phyloP scores from a whole-genome alignment of 768 basidiomycete species.

The Suillus decipiens region DNA sequence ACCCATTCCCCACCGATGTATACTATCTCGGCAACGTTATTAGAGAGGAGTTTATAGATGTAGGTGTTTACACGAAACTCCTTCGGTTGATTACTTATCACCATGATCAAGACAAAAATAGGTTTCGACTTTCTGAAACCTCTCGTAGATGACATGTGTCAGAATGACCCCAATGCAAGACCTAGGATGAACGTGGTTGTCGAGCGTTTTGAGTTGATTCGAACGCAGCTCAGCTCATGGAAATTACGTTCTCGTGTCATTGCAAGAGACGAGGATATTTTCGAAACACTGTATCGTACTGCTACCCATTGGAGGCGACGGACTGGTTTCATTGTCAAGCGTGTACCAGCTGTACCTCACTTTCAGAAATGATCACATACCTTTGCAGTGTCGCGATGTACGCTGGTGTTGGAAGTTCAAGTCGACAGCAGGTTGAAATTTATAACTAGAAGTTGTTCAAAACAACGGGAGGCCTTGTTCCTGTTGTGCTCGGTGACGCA shows the following conservation, averaged over 20 bases:
- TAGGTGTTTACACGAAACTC: constrained; percentile 9
- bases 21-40: constrained; percentile 46
- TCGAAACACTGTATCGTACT: constrained; percentile 16
- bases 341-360: neutral
- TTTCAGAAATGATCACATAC: neutral
- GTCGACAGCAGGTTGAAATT: no score
- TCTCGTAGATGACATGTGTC: constrained; percentile 23
- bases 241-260: constrained; percentile 32
- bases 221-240: constrained; percentile 9
- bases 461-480: no score
- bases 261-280: neutral
- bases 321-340: constrained; percentile 15
- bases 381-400: no score
- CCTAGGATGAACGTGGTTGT: constrained; percentile 27
- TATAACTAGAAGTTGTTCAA: no score
- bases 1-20: constrained; percentile 47
- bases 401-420: no score
- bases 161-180: constrained; percentile 23
- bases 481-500: no score
- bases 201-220: constrained; percentile 19
- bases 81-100: neutral
- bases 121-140: constrained; percentile 28
- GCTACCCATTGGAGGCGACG: constrained; percentile 29
- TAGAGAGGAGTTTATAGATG: constrained; percentile 32
- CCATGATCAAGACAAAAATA: no score